These are phyloP conservation scores for Camelina laxa DNA, from an alignment of 345 rosid genomes.

Conservation along the genomic window DNA sequence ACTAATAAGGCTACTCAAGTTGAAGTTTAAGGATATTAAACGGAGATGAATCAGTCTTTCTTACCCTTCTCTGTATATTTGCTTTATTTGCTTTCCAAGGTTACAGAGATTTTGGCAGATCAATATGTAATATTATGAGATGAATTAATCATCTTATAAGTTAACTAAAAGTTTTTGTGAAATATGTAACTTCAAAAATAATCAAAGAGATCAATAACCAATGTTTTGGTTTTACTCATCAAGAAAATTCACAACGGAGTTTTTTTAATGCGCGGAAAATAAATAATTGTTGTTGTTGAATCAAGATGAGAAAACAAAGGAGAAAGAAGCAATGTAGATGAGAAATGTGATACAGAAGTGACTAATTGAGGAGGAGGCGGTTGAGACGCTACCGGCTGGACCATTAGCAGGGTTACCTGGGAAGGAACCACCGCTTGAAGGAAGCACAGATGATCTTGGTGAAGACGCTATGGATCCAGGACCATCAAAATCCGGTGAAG, in stretches of 20 bases:
- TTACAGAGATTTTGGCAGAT: conserved; percentile 40
- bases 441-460: conserved; percentile 61
- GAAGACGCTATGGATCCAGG: conserved; percentile 47
- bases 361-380: conserved; percentile 49
- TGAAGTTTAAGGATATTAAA: conserved; percentile 24
- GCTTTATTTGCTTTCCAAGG: conserved; percentile 22
- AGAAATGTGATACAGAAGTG: conserved; percentile 34
- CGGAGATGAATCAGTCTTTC: conserved; percentile 12
- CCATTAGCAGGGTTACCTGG: conserved; percentile 69
- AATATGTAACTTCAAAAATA: conserved; percentile 24
- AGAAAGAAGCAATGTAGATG: conserved; percentile 25
- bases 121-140: conserved; percentile 27
- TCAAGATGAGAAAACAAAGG: conserved; percentile 30
- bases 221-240: conserved; percentile 33
- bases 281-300: conserved; percentile 28
- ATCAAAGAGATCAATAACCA: conserved; percentile 15
- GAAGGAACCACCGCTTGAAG: conserved; percentile 55
- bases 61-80: conserved; percentile 12
- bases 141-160: conserved; percentile 28
- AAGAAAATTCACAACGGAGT: conserved; percentile 18
- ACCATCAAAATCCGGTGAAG: conserved; percentile 47
- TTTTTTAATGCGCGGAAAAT: conserved; percentile 20
- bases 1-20: conserved; percentile 27
- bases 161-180: conserved; percentile 35
- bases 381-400: conserved; percentile 68